Base-by-base conservation (phyloP, 2,329 filamentous ascomycete species). In the Bipolaris bicolor region DNA sequence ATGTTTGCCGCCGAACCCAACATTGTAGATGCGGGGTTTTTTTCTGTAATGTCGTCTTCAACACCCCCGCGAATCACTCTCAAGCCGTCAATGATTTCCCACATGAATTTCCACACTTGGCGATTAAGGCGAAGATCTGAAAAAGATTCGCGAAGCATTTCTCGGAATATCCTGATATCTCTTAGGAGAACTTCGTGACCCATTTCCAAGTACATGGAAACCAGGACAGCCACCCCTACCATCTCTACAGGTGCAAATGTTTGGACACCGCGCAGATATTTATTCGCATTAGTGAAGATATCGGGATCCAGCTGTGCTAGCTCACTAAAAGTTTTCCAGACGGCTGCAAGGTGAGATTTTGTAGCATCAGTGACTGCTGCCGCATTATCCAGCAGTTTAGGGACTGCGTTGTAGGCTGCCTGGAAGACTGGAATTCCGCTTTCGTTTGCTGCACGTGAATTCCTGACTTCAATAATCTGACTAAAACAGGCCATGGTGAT, bases 241-340 rank as follows among this genome's bases (percentile, higher is more conserved):
- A 78, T 65, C 41, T 77, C 76, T 2, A 78, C 48, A n/a, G 74
- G 74, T 4, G 75, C 67, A 50, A 77, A 77, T 0, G 69, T 74
- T 48, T 73, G 69, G 5, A 71, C 69, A 29, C 66, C 63, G 9
- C 49, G 54, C 2, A 75, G 44, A 18, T 62, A 61, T 13, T 63
- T 66, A 33, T 68, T 62, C 15, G 61, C 64, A 22, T 76, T 72
- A 0, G 63, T 69, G 55, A 77, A 77, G 0, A 60, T 63, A 31
- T 70, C 49, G 2, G 69, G 51, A 47, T 75, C 66, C 10, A 62
- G 31, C 5, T 70, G 54, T 11, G 73, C 54, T 3, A 76, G 65
- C 5, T 69, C 65, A 11, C 61, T 58, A 39, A 76, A 72, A 0
- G 61, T 73, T 15, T 55, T 72, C 66, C 74, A 78, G 0, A 76